Evolutionary conservation across 1,284 basidiomycete species (phyloP).

Genomic region (Irpex rosettiformis): DNA sequence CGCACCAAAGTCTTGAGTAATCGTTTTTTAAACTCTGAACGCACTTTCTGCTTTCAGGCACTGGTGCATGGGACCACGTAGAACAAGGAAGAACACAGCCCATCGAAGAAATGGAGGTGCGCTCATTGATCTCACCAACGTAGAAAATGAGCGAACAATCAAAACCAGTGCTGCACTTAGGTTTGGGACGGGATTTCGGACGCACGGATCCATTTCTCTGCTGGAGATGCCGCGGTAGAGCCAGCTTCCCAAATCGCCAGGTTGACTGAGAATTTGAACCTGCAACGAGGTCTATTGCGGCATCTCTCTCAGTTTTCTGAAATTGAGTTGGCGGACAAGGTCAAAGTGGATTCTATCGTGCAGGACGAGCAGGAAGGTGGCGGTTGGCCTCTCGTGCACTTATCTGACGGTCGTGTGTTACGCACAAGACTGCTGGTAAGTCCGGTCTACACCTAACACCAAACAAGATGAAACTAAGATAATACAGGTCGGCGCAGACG

Average conservation of each 20-base stretch:
- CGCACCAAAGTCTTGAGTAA: constrained; percentile 3
- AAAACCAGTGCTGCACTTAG: constrained; percentile 34
- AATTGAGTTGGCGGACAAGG: constrained; percentile 60
- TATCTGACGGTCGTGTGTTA: constrained; percentile 60
- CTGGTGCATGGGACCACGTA: constrained; percentile 83
- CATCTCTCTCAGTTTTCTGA: constrained; percentile 42
- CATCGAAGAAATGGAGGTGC: constrained; percentile 83
- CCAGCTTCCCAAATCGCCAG: constrained; percentile 51
- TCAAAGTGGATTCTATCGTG: constrained; percentile 64
- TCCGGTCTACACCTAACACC: constrained; percentile 9
- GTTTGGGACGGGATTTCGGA: constrained; percentile 89
- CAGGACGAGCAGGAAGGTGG: constrained; percentile 42
- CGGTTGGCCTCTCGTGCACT: constrained; percentile 73
- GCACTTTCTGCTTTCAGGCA: constrained; percentile 45
- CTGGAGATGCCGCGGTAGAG: constrained; percentile 42
- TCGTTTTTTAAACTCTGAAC: constrained; percentile 1
- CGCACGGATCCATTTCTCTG: constrained; percentile 72
- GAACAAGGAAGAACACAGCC: constrained; percentile 66
- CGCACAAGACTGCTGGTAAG: constrained; percentile 72
- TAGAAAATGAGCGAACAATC: background rate
- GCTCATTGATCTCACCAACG: constrained; percentile 12
- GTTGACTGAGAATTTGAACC: constrained; percentile 87
- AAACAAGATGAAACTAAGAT: constrained; percentile 10
- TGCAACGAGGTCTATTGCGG: constrained; percentile 78
- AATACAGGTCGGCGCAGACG: constrained; percentile 88